phyloP scores from a whole-genome alignment of 2,329 filamentous ascomycete species.

The Rhinocladiella similis region DNA sequence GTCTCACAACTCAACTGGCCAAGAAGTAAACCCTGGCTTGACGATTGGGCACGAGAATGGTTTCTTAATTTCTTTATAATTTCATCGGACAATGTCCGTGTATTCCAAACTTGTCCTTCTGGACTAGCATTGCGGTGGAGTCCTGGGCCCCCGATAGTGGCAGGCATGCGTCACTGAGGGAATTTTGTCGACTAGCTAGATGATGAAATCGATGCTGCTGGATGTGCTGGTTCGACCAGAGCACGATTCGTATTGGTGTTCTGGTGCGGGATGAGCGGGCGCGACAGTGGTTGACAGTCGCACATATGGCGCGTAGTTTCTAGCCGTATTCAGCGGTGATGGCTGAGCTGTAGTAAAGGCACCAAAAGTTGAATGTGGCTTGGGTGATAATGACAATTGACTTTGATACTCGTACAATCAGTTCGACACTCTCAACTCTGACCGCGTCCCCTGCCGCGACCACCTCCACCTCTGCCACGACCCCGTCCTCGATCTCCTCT shows the following conservation, averaged over 20 bases:
- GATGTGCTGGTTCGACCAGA: not conserved
- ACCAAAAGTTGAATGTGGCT: not conserved
- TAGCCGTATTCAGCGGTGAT: not conserved
- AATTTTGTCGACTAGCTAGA: not conserved
- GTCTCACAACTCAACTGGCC: conserved; percentile 16
- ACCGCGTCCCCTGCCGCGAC: conserved; percentile 45
- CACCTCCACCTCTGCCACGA: conserved; percentile 42
- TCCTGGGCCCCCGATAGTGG: conserved; percentile 1
- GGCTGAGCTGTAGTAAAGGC: not conserved
- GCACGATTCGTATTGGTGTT: not conserved
- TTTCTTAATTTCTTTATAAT: conserved; percentile 9
- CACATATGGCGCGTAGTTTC: not conserved
- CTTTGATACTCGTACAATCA: not conserved
- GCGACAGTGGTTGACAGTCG: not conserved
- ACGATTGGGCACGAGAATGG: not conserved
- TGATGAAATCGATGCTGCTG: not conserved
- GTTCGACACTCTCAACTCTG: conserved; percentile 11
- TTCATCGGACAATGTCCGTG: not conserved
- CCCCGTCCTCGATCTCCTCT: conserved; percentile 40
- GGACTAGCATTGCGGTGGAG: conserved; percentile 23
- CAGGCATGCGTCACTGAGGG: not conserved
- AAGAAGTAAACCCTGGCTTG: conserved; percentile 11
- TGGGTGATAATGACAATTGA: not conserved
- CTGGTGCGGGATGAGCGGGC: not conserved
- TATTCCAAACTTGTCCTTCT: conserved; percentile 4